phyloP scores from a whole-genome alignment of 257 asterid genomes.

The Voacanga thouarsii region DNA sequence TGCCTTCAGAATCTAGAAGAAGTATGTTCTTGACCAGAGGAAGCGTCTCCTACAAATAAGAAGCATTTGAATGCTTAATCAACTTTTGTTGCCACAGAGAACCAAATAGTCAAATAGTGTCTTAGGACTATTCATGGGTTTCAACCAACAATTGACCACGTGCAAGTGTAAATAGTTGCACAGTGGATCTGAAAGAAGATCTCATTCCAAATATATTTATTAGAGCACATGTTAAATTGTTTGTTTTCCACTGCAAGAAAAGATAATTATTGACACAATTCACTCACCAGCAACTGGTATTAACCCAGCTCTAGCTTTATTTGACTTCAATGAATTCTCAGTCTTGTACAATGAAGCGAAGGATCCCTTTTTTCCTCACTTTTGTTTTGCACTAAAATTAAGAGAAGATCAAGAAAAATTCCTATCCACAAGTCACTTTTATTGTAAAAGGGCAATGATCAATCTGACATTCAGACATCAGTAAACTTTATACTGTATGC shows the following conservation, averaged over 20 bases:
- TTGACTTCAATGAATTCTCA: not conserved
- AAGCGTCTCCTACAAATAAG: slow-evolving; percentile 46
- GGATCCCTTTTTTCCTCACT: not conserved
- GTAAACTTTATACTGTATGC: no score
- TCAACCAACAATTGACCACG: not conserved
- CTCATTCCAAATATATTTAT: not conserved
- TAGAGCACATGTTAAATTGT: not conserved
- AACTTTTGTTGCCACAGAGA: not conserved
- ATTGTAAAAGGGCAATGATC: no score
- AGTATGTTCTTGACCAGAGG: slow-evolving; percentile 72
- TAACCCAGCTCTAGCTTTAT: not conserved
- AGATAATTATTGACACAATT: not conserved
- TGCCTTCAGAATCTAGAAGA: slow-evolving; percentile 79
- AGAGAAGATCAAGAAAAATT: not conserved
- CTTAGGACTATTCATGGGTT: not conserved
- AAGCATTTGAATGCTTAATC: slow-evolving; percentile 8
- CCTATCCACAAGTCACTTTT: not conserved
- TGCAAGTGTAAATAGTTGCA: not conserved
- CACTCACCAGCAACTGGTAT: not conserved
- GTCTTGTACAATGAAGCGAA: not conserved
- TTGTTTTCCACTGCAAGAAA: no score
- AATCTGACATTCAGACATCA: no score
- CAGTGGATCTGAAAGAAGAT: not conserved
- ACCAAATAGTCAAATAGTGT: not conserved
- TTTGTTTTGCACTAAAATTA: no score